These are phyloP conservation scores for Talaromyces sp. DNA, from an alignment of 2,329 filamentous ascomycete species.

Conservation along the genomic window DNA sequence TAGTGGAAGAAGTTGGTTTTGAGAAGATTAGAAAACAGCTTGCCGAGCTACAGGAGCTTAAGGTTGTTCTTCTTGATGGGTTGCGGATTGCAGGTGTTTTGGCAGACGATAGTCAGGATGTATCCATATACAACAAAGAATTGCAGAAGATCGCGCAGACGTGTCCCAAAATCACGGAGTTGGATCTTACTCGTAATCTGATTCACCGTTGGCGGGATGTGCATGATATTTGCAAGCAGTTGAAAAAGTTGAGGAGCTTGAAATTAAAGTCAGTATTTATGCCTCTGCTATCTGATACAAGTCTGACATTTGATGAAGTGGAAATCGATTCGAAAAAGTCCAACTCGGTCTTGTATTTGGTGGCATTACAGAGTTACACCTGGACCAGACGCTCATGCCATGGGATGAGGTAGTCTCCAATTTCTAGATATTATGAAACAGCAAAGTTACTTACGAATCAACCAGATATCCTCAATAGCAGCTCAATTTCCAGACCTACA, in stretches of 20 bases:
- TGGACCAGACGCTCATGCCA: conserved; percentile 63
- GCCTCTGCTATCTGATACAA: conserved; percentile 16
- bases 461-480: conserved; percentile 34
- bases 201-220: conserved; percentile 66
- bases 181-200: conserved; percentile 82
- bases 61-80: conserved; percentile 77
- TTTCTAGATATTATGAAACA: conserved; percentile 13
- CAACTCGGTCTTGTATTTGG: conserved; percentile 43
- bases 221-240: conserved; percentile 64
- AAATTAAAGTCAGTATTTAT: conserved; percentile 62
- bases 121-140: conserved; percentile 24
- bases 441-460: conserved; percentile 15
- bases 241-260: conserved; percentile 63
- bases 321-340: conserved; percentile 61
- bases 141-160: conserved; percentile 51
- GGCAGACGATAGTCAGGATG: conserved; percentile 21
- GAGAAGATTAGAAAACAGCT: conserved; percentile 83
- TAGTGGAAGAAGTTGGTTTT: conserved; percentile 90
- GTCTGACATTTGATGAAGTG: conserved; percentile 47
- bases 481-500: conserved; percentile 35
- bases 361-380: conserved; percentile 57
- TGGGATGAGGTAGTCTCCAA: conserved; percentile 57
- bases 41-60: conserved; percentile 70
- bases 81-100: conserved; percentile 54
- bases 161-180: conserved; percentile 61